These are phyloP conservation scores for Calocybe cyanea DNA, from an alignment of 768 basidiomycete species.

Conservation along the genomic window DNA sequence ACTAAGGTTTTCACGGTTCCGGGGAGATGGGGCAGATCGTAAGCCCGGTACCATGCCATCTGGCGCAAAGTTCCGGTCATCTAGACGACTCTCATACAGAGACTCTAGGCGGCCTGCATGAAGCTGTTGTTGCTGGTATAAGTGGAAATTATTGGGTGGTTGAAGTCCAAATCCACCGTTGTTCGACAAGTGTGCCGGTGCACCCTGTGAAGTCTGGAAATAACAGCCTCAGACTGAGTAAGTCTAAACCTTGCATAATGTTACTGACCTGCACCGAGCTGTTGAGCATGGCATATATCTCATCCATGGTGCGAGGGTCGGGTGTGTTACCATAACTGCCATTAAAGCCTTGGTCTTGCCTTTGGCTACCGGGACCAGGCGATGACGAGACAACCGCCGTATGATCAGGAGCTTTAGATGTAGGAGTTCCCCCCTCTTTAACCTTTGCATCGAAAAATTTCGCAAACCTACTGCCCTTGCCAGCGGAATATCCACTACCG, in stretches of 20 bases:
- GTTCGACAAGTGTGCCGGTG: constrained; percentile 21
- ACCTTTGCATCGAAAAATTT: constrained; percentile 83
- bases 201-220: constrained; percentile 28
- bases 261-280: constrained; percentile 66
- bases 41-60: constrained; percentile 86
- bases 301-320: constrained; percentile 68
- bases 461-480: constrained; percentile 80
- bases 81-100: constrained; percentile 68
- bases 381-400: constrained; percentile 41
- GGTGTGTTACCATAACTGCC: constrained; percentile 29
- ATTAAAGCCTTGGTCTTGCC: constrained; percentile 41
- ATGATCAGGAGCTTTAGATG: constrained; percentile 34
- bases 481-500: constrained; percentile 44
- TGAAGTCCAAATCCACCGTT: constrained; percentile 31
- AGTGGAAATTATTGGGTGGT: constrained; percentile 43
- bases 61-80: constrained; percentile 76
- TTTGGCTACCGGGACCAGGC: constrained; percentile 37
- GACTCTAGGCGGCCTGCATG: constrained; percentile 57
- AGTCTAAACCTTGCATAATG: neutral
- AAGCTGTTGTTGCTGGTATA: constrained; percentile 36
- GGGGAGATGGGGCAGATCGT: constrained; percentile 59
- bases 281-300: constrained; percentile 77
- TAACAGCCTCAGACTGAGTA: neutral
- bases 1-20: constrained; percentile 51
- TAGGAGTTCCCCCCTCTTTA: constrained; percentile 34